phyloP scores from a whole-genome alignment of 2,329 filamentous ascomycete genomes.

The Ophiosphaerella herpotricha region DNA sequence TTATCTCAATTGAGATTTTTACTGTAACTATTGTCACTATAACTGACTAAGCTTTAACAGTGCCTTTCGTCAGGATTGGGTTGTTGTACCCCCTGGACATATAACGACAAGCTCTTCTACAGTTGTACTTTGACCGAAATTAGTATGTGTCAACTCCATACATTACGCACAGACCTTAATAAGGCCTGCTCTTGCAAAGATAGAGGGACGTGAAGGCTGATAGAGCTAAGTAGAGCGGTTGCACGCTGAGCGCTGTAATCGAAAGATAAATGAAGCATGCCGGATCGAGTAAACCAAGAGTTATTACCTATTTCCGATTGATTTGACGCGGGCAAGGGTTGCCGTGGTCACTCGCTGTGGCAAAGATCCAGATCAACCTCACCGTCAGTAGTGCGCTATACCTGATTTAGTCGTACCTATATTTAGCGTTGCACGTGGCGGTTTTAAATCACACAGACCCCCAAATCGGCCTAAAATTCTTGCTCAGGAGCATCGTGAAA shows the following conservation, averaged over 20 bases:
- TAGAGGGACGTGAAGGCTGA: background rate
- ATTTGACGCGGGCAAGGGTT: background rate
- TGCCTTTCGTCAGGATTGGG: no score
- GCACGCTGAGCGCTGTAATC: background rate
- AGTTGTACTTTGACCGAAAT: no score
- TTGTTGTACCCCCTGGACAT: no score
- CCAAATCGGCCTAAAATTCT: background rate
- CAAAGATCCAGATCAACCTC: slow-evolving; percentile 21
- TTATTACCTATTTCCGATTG: background rate
- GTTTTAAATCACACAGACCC: slow-evolving; percentile 1
- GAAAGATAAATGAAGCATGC: background rate
- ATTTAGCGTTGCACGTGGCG: background rate
- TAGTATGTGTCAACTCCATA: no score
- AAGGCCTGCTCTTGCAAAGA: no score
- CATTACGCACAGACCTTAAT: no score
- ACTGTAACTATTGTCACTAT: no score
- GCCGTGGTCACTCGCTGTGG: background rate
- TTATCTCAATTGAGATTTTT: no score
- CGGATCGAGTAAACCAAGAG: slow-evolving; percentile 8
- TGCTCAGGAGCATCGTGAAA: background rate
- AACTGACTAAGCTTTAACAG: no score
- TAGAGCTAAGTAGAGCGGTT: background rate
- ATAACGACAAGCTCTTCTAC: no score
- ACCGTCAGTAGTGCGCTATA: slow-evolving; percentile 52
- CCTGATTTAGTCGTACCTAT: background rate